A percentile compares a stretch with the other conserved stretches of the same genome.
Conservation (phyloP, 768 basidiomycete genomes). For the Collybiopsis luxurians region DNA sequence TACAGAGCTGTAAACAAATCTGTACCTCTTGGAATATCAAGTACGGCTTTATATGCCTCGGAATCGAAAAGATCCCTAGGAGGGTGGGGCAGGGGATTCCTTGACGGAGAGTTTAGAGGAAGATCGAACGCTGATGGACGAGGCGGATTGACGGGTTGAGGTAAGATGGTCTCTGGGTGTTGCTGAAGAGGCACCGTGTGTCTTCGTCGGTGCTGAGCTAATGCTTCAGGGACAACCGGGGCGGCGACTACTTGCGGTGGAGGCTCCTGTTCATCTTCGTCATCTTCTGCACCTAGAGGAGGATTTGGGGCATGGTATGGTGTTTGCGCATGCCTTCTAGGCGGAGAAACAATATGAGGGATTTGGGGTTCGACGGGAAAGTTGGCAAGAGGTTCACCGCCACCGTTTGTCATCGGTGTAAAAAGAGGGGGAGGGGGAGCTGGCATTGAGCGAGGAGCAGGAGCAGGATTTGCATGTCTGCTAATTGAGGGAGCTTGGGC, state of each 20-base stretch:
- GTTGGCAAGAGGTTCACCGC: not conserved
- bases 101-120: conserved; percentile 17
- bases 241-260: not conserved
- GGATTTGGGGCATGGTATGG: conserved; percentile 5
- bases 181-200: conserved; percentile 1
- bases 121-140: conserved; percentile 27
- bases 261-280: not conserved
- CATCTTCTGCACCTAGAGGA: not conserved
- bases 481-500: not conserved
- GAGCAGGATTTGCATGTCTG: not conserved
- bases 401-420: not conserved
- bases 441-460: not conserved
- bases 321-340: conserved; percentile 4
- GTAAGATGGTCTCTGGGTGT: conserved; percentile 25
- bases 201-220: not conserved
- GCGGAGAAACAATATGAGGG: not conserved
- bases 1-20: conserved; percentile 33
- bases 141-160: conserved; percentile 29
- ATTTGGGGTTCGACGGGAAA: conserved; percentile 1
- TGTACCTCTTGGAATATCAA: conserved; percentile 50
- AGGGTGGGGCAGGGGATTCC: conserved; percentile 63
- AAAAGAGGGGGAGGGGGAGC: not conserved
- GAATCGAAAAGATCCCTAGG: conserved; percentile 59
- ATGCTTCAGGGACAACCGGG: not conserved
- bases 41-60: conserved; percentile 54